Evolutionary conservation across 2,329 filamentous ascomycete species (phyloP), one percentile per base, ranked within the genome.

Genomic region (Venturia pyrina): DNA sequence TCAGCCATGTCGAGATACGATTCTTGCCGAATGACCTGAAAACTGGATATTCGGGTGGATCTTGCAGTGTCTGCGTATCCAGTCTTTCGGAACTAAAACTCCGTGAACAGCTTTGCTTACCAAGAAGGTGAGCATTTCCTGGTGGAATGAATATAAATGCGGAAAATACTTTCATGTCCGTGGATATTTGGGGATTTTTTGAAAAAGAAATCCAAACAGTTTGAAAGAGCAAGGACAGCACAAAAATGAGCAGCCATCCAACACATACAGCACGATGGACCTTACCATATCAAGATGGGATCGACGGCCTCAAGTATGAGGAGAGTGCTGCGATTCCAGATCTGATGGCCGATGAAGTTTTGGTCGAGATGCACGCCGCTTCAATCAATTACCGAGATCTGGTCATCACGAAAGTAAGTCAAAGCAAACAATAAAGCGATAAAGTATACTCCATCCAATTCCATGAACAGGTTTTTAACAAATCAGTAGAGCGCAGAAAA

Each of bases 341-440:
- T 17, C 10, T 65, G 8, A 40, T 17, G 5, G 28, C 19, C 1
- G 19, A 65, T 6, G 64, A 66, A 5, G 59, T 62, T 19, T 56
- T 66, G 41, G 64, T 62, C 15, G 57, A 62, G 34, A 56, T 66
- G 32, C 53, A 28, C 28, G 64, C 64, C 1, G 64, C 64, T 11
- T 66, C 64, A 21, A 37, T 66, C 40, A 62, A 66, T 34, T 62
- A 66, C 21, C 53, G 64, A 24, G 64, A 61, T 46, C 19, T 66
- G n/a, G 64, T 65, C 3, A 41, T 65, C 11, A 59, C 63, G 10
- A 65, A 65, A 48, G 63, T 65, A 57, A 41, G 46, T 43, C 13
- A 28, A 2, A 28, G 28, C 28, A 28, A 28, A 28, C 28, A 4
- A 28, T 28, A 28, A 28, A 28, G 4, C 28, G 28, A 28, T 2